Evolutionary conservation across 1,284 basidiomycete genomes (phyloP), one percentile per base, ranked within the genome.

Genomic region (Fistulina hepatica): DNA sequence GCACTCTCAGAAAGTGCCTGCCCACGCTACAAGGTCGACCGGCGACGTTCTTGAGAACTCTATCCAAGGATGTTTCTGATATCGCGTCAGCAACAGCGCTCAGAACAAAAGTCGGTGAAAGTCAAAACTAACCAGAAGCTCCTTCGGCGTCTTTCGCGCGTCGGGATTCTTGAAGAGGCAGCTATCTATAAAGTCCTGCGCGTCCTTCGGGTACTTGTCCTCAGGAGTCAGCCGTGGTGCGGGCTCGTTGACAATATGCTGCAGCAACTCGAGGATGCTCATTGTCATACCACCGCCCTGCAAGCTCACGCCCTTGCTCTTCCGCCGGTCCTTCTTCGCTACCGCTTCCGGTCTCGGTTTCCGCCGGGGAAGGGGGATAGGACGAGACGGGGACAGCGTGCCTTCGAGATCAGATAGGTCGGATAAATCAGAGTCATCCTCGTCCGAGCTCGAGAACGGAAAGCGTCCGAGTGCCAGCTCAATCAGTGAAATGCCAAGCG

Each of bases 171-270:
- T 95, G 52, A 78, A 52, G 55, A 95, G 59, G 60, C 89, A 94
- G 21, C 73, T 74, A 52, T 91, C 81, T 27, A 92, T 76, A 44
- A 93, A 92, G 33, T 70, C 68, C 40, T 81, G 78, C 2, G 86
- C 84, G 50, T 76, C 69, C 37, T 57, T 58, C 5, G 76, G 76
- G 63, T 82, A 90, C 47, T 78, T 69, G 17, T 76, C 75, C 39
- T 79, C 76, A 0, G 76, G 69, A 11, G 75, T 74, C 40, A 97
- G 60, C 49, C 74, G 65, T 21, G 92, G 92, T 21, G 92, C 89
- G 13, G 92, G 89, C 58, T 97, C 92, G 52, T 94, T 92, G 42
- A 98, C 95, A 52, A 98, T 97, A 53, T 97, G 91, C 53, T 98
- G 94, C 52, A 98, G 68, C 24, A 98, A 62, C 61, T 98, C 94